Evolutionary conservation across 192 early-diverging fungal genomes (phyloP).

Genomic region (Coemansia sp.): DNA sequence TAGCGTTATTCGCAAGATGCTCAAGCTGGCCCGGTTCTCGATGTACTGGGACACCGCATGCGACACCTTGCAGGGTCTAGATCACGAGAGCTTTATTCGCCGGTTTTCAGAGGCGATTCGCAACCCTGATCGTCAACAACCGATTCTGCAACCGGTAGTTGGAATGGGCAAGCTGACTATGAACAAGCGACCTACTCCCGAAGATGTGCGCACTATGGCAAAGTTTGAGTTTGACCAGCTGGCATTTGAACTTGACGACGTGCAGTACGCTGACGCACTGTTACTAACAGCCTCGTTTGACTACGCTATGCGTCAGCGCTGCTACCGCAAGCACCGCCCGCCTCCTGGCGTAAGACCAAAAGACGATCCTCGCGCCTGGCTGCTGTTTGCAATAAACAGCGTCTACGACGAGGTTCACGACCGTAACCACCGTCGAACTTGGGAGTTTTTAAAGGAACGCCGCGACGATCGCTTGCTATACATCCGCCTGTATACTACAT

Average conservation of each 20-base stretch:
- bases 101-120: conserved; percentile 23
- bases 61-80: conserved; percentile 56
- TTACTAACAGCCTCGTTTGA: conserved; percentile 81
- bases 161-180: conserved; percentile 78
- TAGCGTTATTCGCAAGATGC: conserved; percentile 85
- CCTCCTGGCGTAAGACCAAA: conserved; percentile 76
- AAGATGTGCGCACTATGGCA: conserved; percentile 59
- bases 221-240: conserved; percentile 87
- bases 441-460: conserved; percentile 77
- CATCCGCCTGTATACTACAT: conserved; percentile 70
- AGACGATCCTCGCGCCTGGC: conserved; percentile 81
- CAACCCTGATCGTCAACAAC: conserved; percentile 55
- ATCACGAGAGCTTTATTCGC: conserved; percentile 45
- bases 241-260: conserved; percentile 85
- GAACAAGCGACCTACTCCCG: conserved; percentile 63
- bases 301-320: conserved; percentile 71
- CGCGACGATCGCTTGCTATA: conserved; percentile 77
- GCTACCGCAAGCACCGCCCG: conserved; percentile 86
- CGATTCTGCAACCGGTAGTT: conserved; percentile 88
- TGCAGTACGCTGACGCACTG: conserved; percentile 82
- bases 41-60: conserved; percentile 89
- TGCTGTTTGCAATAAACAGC: conserved; percentile 71
- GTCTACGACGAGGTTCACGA: conserved; percentile 89
- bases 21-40: conserved; percentile 65
- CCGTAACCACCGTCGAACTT: conserved; percentile 76